Percentiles rank a stretch among this genome's conserved stretches.
phyloP scores from a whole-genome alignment of 1,139 yeast genomes.

The Candida mesenterica region DNA sequence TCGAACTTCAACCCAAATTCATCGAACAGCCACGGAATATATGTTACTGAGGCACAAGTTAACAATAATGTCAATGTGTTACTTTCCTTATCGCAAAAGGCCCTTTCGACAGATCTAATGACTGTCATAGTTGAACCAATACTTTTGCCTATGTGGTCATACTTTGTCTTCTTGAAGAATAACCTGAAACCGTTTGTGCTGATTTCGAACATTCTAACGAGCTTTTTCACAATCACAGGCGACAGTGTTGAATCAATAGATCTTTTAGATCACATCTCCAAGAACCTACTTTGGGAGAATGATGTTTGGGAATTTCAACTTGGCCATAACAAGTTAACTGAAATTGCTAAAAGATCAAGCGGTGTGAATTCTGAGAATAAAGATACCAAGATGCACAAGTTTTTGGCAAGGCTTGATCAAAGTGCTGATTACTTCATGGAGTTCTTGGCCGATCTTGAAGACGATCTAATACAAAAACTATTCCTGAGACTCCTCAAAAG shows the following conservation, averaged over 20 bases:
- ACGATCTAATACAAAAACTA: constrained; percentile 42
- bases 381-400: constrained; percentile 28
- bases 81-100: constrained; percentile 57
- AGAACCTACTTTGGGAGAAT: constrained; percentile 44
- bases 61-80: constrained; percentile 67
- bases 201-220: constrained; percentile 44
- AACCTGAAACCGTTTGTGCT: constrained; percentile 42
- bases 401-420: constrained; percentile 49
- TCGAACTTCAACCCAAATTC: constrained; percentile 34
- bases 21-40: constrained; percentile 11
- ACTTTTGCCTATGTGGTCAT: constrained; percentile 58
- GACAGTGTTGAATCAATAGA: constrained; percentile 17
- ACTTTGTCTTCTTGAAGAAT: constrained; percentile 48
- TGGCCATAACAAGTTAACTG: constrained; percentile 57
- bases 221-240: constrained; percentile 43
- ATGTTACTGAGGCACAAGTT: constrained; percentile 48
- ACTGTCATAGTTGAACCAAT: constrained; percentile 45
- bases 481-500: constrained; percentile 55
- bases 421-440: constrained; percentile 47
- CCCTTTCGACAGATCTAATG: constrained; percentile 42
- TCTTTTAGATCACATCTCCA: constrained; percentile 36
- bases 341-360: constrained; percentile 32
- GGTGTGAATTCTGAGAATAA: constrained; percentile 9
- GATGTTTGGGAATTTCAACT: constrained; percentile 50
- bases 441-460: constrained; percentile 51